Evolutionary conservation across 306 rosid species (phyloP).

Genomic region (Styphnolobium japonicum): DNA sequence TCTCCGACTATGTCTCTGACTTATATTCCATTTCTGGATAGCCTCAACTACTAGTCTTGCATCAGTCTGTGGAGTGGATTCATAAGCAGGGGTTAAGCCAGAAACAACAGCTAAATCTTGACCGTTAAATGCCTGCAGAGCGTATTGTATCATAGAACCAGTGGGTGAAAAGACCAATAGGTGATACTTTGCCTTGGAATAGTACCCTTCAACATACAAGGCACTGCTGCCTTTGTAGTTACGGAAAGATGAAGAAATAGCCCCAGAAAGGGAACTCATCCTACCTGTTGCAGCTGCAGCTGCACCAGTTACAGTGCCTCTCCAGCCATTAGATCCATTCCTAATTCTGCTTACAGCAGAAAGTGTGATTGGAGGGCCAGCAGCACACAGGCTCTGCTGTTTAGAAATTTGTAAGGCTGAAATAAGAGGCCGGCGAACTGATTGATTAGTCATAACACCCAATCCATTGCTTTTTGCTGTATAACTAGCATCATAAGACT

Average conservation of each 20-base stretch:
- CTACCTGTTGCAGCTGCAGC: slow-evolving; percentile 79
- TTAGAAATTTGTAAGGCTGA: slow-evolving; percentile 38
- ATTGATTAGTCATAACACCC: slow-evolving; percentile 34
- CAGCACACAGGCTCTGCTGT: slow-evolving; percentile 35
- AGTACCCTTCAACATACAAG: slow-evolving; percentile 34
- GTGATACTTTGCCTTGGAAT: slow-evolving; percentile 49
- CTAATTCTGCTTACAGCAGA: slow-evolving; percentile 69
- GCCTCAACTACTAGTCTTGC: slow-evolving; percentile 68
- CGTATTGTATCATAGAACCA: slow-evolving; percentile 70
- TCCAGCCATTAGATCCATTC: slow-evolving; percentile 73
- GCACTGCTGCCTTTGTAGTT: slow-evolving; percentile 50
- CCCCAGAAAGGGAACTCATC: slow-evolving; percentile 52
- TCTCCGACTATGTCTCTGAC: slow-evolving; percentile 52
- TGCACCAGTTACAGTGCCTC: slow-evolving; percentile 69
- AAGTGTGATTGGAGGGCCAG: slow-evolving; percentile 59
- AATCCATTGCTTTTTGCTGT: slow-evolving; percentile 39
- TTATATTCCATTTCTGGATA: slow-evolving; percentile 74
- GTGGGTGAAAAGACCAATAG: slow-evolving; percentile 67
- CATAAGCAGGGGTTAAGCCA: slow-evolving; percentile 42
- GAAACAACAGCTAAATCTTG: slow-evolving; percentile 37
- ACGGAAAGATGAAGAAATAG: slow-evolving; percentile 66
- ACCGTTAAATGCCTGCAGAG: slow-evolving; percentile 37
- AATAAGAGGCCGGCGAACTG: slow-evolving; percentile 37
- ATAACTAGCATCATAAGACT: slow-evolving; percentile 36
- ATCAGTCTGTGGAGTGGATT: slow-evolving; percentile 44